phyloP scores from a whole-genome alignment of 148 eudicot genomes.

The Nepenthes gracilis region DNA sequence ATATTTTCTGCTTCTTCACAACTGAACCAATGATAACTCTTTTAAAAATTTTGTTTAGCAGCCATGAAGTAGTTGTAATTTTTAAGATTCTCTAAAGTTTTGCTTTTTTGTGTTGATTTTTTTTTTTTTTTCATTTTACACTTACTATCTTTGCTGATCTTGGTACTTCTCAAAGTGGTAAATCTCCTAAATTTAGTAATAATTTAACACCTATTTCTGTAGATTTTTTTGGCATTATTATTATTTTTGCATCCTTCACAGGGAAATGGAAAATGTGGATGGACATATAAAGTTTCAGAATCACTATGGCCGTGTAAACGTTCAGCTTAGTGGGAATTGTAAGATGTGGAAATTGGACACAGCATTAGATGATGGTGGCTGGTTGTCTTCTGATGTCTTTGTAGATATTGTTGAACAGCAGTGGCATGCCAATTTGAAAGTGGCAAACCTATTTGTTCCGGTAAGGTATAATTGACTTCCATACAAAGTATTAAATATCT shows the following conservation, averaged over 20 bases:
- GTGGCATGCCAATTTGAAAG: conserved; percentile 92
- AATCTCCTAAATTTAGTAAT: too few species aligned
- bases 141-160: too few species aligned
- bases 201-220: background rate
- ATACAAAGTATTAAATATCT: background rate
- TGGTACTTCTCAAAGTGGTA: too few species aligned
- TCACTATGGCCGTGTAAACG: conserved; percentile 76
- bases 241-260: conserved; percentile 19
- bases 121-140: too few species aligned
- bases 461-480: conserved; percentile 44
- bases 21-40: too few species aligned
- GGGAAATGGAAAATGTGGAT: conserved; percentile 80
- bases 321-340: conserved; percentile 82
- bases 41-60: too few species aligned
- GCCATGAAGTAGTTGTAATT: too few species aligned
- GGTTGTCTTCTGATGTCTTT: conserved; percentile 90
- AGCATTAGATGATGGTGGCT: conserved; percentile 71
- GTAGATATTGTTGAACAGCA: conserved; percentile 86
- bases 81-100: too few species aligned
- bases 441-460: conserved; percentile 80
- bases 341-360: conserved; percentile 79
- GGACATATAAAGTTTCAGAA: conserved; percentile 87
- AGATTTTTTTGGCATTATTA: conserved; percentile 1
- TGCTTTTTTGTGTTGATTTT: too few species aligned
- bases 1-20: too few species aligned